phyloP scores from a whole-genome alignment of 1,284 basidiomycete genomes.

The Marasmius tenuissimus region DNA sequence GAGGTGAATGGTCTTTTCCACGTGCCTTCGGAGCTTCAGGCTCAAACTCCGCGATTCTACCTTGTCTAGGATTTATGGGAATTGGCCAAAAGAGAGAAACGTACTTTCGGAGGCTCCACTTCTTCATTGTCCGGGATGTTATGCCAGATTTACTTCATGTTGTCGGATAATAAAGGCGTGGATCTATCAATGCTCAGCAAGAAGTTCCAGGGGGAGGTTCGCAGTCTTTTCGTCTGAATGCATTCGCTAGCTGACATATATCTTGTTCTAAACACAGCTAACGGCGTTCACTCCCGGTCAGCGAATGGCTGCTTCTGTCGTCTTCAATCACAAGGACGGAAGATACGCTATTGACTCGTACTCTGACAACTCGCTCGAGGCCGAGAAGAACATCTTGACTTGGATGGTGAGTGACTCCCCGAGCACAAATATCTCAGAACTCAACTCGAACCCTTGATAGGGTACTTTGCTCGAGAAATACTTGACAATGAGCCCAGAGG shows the following conservation, averaged over 20 bases:
- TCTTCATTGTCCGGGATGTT: constrained; percentile 88
- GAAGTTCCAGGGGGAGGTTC: constrained; percentile 63
- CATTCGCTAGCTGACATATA: neutral
- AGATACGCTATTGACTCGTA: constrained; percentile 83
- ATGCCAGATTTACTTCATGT: constrained; percentile 86
- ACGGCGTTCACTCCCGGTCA: constrained; percentile 79
- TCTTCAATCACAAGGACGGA: constrained; percentile 65
- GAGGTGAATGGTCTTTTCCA: constrained; percentile 40
- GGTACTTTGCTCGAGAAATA: constrained; percentile 91
- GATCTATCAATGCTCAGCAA: constrained; percentile 59
- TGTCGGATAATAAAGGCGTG: constrained; percentile 65
- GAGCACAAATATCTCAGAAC: neutral
- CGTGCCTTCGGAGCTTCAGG: neutral
- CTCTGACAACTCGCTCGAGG: constrained; percentile 40
- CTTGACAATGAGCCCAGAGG: constrained; percentile 66
- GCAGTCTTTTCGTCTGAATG: constrained; percentile 17
- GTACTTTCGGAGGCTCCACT: constrained; percentile 84
- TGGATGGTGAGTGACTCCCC: constrained; percentile 61
- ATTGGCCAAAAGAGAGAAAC: constrained; percentile 60
- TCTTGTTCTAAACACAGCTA: constrained; percentile 37
- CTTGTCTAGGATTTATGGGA: constrained; percentile 59
- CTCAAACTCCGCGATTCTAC: constrained; percentile 2
- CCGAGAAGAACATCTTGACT: constrained; percentile 73
- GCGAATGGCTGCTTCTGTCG: constrained; percentile 75
- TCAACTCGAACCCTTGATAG: constrained; percentile 33